Evolutionary conservation across 345 rosid species (phyloP).

Genomic region (Ceriops decandra): DNA sequence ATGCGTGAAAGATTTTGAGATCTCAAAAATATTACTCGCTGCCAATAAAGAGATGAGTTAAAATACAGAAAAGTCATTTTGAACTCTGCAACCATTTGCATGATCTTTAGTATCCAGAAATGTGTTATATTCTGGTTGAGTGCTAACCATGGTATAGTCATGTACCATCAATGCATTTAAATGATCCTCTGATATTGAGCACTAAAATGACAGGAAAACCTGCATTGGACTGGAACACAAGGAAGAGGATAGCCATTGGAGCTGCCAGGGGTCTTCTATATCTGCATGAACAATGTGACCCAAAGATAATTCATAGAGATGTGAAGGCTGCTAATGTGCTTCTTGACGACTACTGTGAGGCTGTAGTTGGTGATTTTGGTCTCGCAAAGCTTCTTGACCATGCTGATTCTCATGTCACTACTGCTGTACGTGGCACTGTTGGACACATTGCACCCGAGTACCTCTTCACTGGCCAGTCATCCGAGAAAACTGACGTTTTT

Average conservation of each 20-base stretch:
- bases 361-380: constrained; percentile 18
- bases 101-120: no score
- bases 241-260: constrained; percentile 13
- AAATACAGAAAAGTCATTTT: no score
- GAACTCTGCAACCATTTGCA: no score
- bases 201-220: not conserved
- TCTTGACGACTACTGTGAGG: constrained; percentile 16
- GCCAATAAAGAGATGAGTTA: no score
- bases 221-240: constrained; percentile 7
- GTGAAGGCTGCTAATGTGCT: constrained; percentile 18
- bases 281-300: constrained; percentile 15
- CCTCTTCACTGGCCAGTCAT: constrained; percentile 7
- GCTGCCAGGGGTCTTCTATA: constrained; percentile 18
- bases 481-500: constrained; percentile 20
- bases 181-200: not conserved
- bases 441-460: constrained; percentile 21
- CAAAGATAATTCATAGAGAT: constrained; percentile 15
- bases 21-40: no score
- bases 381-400: constrained; percentile 11
- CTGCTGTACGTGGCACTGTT: constrained; percentile 17
- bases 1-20: no score
- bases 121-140: no score
- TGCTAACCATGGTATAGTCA: not conserved
- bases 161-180: not conserved
- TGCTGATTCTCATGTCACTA: constrained; percentile 10